phyloP scores from a whole-genome alignment of 2,329 filamentous ascomycete species.

The Cladosporium sp. region DNA sequence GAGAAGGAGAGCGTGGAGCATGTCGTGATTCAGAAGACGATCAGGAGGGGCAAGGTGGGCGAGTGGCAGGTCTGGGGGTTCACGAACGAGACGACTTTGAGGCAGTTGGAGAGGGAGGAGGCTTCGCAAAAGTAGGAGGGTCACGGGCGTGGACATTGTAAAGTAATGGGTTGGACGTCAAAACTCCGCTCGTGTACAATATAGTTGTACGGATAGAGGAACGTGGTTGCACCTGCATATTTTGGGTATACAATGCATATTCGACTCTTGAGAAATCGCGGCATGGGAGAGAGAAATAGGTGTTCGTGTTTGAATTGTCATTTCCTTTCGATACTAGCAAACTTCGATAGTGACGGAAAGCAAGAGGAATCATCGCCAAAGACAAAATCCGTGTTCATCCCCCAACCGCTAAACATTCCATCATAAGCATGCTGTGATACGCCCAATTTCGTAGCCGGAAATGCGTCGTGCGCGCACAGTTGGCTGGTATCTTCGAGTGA shows the following conservation, averaged over 20 bases:
- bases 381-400: conserved; percentile 8
- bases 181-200: conserved; percentile 3
- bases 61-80: conserved; percentile 50
- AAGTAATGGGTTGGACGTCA: neutral
- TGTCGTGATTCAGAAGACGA: conserved; percentile 46
- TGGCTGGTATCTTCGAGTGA: neutral
- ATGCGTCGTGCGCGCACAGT: conserved; percentile 4
- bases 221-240: neutral
- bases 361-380: conserved; percentile 8
- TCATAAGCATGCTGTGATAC: conserved; percentile 12
- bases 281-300: no score
- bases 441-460: conserved; percentile 12
- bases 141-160: no score
- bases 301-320: neutral
- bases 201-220: conserved; percentile 1
- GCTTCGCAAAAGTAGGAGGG: conserved; percentile 2
- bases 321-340: conserved; percentile 11
- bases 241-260: neutral
- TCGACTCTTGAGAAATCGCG: neutral
- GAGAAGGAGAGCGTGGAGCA: conserved; percentile 45
- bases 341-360: conserved; percentile 9
- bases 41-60: conserved; percentile 37
- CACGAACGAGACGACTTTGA: conserved; percentile 37
- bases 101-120: conserved; percentile 30
- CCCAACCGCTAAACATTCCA: conserved; percentile 11